phyloP scores from a whole-genome alignment of 106 monocot species.

The Apostasia shenzhenica region DNA sequence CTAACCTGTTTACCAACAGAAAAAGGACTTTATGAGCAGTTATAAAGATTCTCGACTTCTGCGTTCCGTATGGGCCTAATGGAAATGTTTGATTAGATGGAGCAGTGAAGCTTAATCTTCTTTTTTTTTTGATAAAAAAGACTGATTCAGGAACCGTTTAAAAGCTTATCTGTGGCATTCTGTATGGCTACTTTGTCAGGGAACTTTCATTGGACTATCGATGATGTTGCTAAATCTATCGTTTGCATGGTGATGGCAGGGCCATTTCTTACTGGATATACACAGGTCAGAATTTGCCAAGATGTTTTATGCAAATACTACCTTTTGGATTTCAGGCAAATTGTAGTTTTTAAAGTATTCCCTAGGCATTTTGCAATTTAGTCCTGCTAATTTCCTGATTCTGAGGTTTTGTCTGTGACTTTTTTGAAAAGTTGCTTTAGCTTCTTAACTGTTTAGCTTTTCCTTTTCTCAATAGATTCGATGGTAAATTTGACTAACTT shows the following conservation, averaged over 20 bases:
- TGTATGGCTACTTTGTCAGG: slow-evolving; percentile 30
- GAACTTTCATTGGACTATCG: slow-evolving; percentile 90
- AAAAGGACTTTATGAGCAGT: too few species aligned
- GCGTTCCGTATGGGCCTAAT: too few species aligned
- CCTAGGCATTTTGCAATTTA: too few species aligned
- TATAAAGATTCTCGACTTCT: too few species aligned
- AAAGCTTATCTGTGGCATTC: not conserved
- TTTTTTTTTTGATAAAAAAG: not conserved
- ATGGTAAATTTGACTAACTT: too few species aligned
- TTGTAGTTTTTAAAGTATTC: not conserved
- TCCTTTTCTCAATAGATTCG: too few species aligned
- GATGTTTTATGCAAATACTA: slow-evolving; percentile 1
- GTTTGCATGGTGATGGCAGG: slow-evolving; percentile 94
- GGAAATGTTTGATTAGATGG: too few species aligned
- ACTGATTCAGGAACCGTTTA: not conserved
- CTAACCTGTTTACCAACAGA: too few species aligned
- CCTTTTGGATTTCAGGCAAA: not conserved
- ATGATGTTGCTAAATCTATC: slow-evolving; percentile 86
- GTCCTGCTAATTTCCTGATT: too few species aligned
- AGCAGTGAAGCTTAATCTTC: not conserved
- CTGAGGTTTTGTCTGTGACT: too few species aligned
- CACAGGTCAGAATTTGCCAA: slow-evolving; percentile 40
- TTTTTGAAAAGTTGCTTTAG: too few species aligned
- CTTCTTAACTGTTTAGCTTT: too few species aligned
- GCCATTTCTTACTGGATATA: slow-evolving; percentile 80